These are phyloP conservation scores for Cryphonectria nitschkei DNA, from an alignment of 2,329 filamentous ascomycete genomes.

Conservation along the genomic window DNA sequence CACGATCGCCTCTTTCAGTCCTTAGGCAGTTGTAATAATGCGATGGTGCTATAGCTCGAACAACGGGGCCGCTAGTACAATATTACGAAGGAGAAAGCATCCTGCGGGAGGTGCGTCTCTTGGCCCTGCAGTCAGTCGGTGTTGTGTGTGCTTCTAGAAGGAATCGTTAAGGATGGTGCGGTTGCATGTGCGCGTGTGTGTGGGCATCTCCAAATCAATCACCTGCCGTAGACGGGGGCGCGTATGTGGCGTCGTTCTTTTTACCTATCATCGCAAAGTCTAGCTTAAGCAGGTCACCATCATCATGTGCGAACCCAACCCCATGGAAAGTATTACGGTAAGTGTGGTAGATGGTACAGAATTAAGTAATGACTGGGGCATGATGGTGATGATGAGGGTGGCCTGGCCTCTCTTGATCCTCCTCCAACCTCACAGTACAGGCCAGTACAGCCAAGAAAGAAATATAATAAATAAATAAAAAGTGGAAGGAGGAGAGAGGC, in stretches of 20 bases:
- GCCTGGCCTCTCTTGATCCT: not conserved
- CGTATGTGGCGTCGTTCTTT: not conserved
- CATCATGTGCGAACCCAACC: not conserved
- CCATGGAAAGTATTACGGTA: not conserved
- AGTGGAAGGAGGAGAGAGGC: too few species aligned
- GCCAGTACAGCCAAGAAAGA: not conserved
- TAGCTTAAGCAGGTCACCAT: not conserved
- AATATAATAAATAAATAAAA: not conserved
- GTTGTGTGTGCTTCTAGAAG: not conserved
- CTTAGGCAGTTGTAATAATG: not conserved
- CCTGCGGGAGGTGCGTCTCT: not conserved
- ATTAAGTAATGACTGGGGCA: not conserved
- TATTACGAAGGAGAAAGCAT: not conserved
- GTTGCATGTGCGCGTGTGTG: not conserved
- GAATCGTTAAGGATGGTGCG: not conserved
- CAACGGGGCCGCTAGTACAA: not conserved
- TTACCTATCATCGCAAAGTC: not conserved
- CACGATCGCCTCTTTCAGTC: not conserved
- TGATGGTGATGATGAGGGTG: not conserved
- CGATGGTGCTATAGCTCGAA: not conserved
- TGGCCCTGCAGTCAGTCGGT: not conserved
- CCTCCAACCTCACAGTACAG: not conserved
- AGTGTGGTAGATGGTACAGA: not conserved
- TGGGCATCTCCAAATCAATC: not conserved
- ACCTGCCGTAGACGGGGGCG: not conserved